A percentile compares a stretch with the other conserved stretches of the same genome.
phyloP scores from a whole-genome alignment of 352 stramenopile genomes.

The Globisporangium nagaii region DNA sequence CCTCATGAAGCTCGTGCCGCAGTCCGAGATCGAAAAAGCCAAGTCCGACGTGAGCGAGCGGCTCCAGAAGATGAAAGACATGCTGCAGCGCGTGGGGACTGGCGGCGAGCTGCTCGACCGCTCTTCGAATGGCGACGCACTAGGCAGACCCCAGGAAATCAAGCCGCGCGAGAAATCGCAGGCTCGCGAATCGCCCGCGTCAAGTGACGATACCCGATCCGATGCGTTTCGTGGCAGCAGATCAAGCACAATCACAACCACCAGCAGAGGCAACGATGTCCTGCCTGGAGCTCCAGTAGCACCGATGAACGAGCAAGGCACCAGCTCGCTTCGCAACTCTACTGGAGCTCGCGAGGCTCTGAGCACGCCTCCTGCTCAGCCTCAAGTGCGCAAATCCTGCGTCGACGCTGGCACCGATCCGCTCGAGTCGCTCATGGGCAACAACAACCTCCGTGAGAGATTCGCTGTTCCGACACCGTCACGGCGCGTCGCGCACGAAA shows the following conservation, averaged over 20 bases:
- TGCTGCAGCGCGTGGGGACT: conserved; percentile 37
- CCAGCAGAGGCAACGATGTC: no score
- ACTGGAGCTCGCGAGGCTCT: no score
- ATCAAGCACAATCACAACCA: no score
- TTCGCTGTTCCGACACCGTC: neutral
- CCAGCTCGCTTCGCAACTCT: neutral
- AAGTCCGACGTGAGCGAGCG: conserved; percentile 44
- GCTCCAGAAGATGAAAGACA: conserved; percentile 50
- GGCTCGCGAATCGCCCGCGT: no score
- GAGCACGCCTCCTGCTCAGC: neutral
- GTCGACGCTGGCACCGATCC: conserved; percentile 52
- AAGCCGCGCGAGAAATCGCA: neutral
- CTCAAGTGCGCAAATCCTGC: conserved; percentile 2
- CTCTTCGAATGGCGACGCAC: neutral
- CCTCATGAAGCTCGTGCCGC: conserved; percentile 38
- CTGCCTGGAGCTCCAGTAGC: no score
- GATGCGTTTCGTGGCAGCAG: no score
- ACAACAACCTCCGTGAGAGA: neutral
- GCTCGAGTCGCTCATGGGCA: conserved; percentile 41
- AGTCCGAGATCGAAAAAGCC: conserved; percentile 39
- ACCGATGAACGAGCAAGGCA: no score
- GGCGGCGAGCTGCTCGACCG: neutral
- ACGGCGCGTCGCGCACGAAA: conserved; percentile 20
- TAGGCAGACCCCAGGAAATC: neutral
- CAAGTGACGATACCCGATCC: neutral